Evolutionary conservation across 2,329 filamentous ascomycete genomes (phyloP), one percentile per base, ranked within the genome.

Genomic region (Ophiostoma ips): DNA sequence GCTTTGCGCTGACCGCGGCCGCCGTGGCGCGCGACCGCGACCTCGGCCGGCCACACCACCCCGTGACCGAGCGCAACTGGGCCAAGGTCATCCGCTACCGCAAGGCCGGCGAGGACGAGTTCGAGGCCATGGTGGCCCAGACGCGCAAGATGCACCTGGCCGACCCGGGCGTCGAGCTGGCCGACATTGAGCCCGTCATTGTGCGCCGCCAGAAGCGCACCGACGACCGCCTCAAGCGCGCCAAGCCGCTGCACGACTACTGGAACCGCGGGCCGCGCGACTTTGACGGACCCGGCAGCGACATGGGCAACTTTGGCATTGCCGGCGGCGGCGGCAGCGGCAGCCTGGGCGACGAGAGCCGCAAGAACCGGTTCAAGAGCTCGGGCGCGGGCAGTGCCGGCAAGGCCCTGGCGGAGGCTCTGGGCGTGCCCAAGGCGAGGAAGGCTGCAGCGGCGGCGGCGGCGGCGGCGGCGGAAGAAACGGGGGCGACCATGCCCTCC

Each of bases 1-100:
- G 89, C 33, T 95, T 95, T 68, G 87, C 87, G 60, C 81, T 96
- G 77, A 95, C 89, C 3, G 92, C 92, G 24, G 84, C 84, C 58
- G 82, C 87, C 0, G 73, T 96, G 7, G 87, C 86, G 40, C 74
- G 80, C 21, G 75, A 80, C 60, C 67, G 72, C 51, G 61, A 64
- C 45, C 64, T 79, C 13, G 73, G 79, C 36, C 71, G 76, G 48
- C 63, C 69, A 2, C 68, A 85, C 59, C 84, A 79, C 57, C 75
- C 84, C 31, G 70, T 92, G 58, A 95, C 90, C 33, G 69, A 72
- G 51, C 73, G 76, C 61, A 96, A 96, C 68, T 74, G 90, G 43
- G 71, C 73, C 56, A 96, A 96, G 68, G 87, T 94, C 49, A 92
- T 87, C 52, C 69, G 74, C 54, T 94, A 78, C 68, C 76, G 88